Conservation (phyloP, 164 flowering plant genomes). For the Litsea cubeba region DNA sequence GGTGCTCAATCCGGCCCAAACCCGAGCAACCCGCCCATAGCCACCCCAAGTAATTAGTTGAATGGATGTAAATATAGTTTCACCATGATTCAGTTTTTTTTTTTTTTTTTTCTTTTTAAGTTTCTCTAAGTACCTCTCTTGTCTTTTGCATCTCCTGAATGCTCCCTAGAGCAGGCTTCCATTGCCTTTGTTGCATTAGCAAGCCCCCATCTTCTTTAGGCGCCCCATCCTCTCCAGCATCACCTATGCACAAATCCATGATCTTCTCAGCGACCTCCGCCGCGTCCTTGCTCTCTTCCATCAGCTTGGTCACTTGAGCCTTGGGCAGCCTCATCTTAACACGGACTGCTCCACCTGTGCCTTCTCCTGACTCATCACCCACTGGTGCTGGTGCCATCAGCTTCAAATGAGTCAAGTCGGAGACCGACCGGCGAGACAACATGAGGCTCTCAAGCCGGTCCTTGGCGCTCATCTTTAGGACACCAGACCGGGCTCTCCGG, state of each 20-base stretch:
- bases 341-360: conserved; percentile 2
- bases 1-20: too few relatives aligned
- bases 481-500: conserved; percentile 37
- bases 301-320: conserved; percentile 60
- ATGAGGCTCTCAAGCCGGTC: conserved; percentile 56
- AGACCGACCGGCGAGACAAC: conserved; percentile 36
- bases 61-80: too few relatives aligned
- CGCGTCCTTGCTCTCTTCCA: conserved; percentile 51
- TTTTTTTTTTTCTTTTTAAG: too few relatives aligned
- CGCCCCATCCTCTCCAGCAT: not conserved
- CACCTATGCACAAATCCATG: conserved; percentile 39
- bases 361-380: conserved; percentile 3
- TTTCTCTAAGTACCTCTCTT: conserved; percentile 3
- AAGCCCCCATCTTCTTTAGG: not conserved
- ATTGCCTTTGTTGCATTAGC: not conserved
- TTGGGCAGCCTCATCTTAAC: conserved; percentile 21
- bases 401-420: conserved; percentile 31
- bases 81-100: too few relatives aligned
- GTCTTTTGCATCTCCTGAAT: conserved; percentile 13
- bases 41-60: too few relatives aligned
- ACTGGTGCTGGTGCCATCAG: not conserved
- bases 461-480: conserved; percentile 46
- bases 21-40: too few relatives aligned
- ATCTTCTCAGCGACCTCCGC: conserved; percentile 68
- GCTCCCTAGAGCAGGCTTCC: conserved; percentile 16